Evolutionary conservation across 169 alveolate species (phyloP).

Genomic region (Plasmodium reichenowi): DNA sequence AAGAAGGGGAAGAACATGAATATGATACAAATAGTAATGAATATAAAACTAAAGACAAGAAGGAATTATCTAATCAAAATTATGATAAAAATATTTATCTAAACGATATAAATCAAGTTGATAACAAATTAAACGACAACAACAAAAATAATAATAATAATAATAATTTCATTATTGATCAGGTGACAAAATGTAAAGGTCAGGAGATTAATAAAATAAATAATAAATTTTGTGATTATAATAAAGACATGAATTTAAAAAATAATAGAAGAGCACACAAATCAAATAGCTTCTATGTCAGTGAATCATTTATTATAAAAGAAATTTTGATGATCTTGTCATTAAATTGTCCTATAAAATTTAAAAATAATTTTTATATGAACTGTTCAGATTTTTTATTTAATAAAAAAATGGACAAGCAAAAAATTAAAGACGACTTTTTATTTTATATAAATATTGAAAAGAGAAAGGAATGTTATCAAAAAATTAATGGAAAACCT

Average conservation of each 20-base stretch:
- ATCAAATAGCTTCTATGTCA: constrained; percentile 52
- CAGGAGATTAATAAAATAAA: neutral
- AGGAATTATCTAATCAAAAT: neutral
- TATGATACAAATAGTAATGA: neutral
- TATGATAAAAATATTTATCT: neutral
- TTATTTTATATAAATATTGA: constrained; percentile 67
- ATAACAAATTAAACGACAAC: neutral
- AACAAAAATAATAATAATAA: neutral
- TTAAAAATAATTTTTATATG: constrained; percentile 50
- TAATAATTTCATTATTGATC: constrained; percentile 3
- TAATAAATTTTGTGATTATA: neutral
- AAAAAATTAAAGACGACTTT: constrained; percentile 72
- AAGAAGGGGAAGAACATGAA: neutral
- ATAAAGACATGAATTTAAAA: neutral
- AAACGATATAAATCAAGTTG: neutral
- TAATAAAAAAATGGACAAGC: constrained; percentile 53
- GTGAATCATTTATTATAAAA: constrained; percentile 73
- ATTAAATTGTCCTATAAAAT: constrained; percentile 75
- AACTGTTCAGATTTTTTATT: constrained; percentile 63
- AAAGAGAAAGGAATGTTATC: constrained; percentile 6
- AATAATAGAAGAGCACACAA: constrained; percentile 4
- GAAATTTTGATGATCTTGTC: constrained; percentile 68
- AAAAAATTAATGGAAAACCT: neutral
- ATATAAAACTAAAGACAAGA: neutral
- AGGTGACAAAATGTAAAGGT: neutral